A percentile compares a stretch with the other conserved stretches of the same genome.
phyloP scores from a whole-genome alignment of 805 yeast species.

The Wickerhamiella parazyma region DNA sequence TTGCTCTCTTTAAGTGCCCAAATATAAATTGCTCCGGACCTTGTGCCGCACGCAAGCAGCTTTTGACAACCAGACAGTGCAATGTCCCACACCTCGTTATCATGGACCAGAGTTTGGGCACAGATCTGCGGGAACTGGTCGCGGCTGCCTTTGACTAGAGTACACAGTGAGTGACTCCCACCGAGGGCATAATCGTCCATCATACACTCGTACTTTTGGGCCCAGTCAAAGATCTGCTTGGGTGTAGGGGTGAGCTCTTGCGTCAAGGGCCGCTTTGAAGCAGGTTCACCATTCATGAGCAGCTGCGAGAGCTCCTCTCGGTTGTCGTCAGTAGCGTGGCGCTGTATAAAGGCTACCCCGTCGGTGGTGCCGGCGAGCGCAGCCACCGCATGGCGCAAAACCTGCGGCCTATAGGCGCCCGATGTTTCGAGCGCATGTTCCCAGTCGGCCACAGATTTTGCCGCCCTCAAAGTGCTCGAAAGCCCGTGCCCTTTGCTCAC shows the following conservation, averaged over 20 bases:
- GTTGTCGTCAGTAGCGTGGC: not conserved
- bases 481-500: not conserved
- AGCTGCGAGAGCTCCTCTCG: not conserved
- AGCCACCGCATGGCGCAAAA: not conserved
- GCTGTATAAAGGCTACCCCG: not conserved
- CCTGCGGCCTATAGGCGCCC: not conserved
- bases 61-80: slow-evolving; percentile 67
- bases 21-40: slow-evolving; percentile 11
- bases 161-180: not conserved
- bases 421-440: not conserved
- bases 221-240: not conserved
- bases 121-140: not conserved
- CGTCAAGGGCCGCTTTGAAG: not conserved
- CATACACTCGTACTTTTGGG: not conserved
- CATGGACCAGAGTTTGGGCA: slow-evolving; percentile 10
- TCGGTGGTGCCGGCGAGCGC: not conserved
- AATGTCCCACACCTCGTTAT: slow-evolving; percentile 72
- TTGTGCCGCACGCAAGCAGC: slow-evolving; percentile 47
- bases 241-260: not conserved
- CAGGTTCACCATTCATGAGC: not conserved
- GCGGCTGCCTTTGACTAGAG: not conserved
- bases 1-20: not conserved
- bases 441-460: not conserved
- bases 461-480: not conserved
- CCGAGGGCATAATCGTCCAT: not conserved